These are phyloP conservation scores for Boletellus emodensis DNA, from an alignment of 768 basidiomycete genomes.

Conservation along the genomic window DNA sequence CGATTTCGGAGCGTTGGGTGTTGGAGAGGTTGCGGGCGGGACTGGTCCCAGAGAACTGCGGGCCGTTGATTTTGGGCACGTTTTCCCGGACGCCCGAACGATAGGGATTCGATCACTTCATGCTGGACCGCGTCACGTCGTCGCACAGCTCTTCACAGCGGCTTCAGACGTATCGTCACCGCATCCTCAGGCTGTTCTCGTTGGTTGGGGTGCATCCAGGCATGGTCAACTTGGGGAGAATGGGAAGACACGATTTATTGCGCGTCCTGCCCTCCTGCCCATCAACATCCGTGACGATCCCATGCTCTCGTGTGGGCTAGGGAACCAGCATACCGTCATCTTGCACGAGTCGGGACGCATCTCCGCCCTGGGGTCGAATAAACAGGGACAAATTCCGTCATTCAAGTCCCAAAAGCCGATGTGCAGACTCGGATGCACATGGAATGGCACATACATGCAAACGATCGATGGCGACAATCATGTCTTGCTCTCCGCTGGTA, in stretches of 20 bases:
- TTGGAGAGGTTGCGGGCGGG: constrained; percentile 31
- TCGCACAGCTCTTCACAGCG: constrained; percentile 40
- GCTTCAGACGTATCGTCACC: constrained; percentile 17
- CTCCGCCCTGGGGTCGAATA: constrained; percentile 61
- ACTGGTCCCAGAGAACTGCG: constrained; percentile 7
- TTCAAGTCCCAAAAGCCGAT: constrained; percentile 27
- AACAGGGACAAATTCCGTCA: constrained; percentile 61
- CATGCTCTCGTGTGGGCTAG: constrained; percentile 36
- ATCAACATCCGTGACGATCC: constrained; percentile 28
- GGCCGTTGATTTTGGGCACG: constrained; percentile 12
- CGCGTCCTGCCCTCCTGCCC: constrained; percentile 33
- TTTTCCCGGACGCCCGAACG: constrained; percentile 36
- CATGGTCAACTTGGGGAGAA: constrained; percentile 77
- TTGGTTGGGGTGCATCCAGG: constrained; percentile 82
- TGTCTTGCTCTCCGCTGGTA: constrained; percentile 49
- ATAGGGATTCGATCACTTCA: constrained; percentile 42
- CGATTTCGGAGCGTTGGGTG: constrained; percentile 80
- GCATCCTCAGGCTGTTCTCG: constrained; percentile 32
- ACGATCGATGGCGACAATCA: constrained; percentile 12
- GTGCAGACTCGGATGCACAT: constrained; percentile 54
- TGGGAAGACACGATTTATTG: constrained; percentile 3
- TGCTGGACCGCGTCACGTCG: constrained; percentile 71
- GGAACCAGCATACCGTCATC: constrained; percentile 52
- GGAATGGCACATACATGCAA: constrained; percentile 72
- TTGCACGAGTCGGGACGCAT: constrained; percentile 45